Evolutionary conservation across 495 filamentous ascomycete genomes (phyloP), one percentile per base, ranked within the genome.

Genomic region (Paragyromitra xinjiangensis): DNA sequence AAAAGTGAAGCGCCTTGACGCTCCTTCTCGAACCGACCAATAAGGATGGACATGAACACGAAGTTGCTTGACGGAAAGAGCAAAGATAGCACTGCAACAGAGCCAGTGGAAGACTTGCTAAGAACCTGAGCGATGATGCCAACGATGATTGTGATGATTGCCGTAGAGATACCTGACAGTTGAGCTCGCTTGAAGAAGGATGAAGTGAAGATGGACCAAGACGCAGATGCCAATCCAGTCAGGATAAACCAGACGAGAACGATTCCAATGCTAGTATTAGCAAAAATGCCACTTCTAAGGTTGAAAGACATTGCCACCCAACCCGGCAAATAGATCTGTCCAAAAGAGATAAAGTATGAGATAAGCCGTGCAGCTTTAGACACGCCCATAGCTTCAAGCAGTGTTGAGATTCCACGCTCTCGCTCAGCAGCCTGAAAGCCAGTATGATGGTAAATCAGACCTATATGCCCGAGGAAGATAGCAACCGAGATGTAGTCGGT

Each of bases 351-450:
- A 79, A 92, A 90, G 76, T 92, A 90, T 0, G 91, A 88, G 26
- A 91, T 66, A 9, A 94, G 83, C 3, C 93, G 86, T 19, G 90
- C 88, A 37, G 87, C 85, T 84, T 94, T 92, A 74, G 91, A 91
- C 24, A 90, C 89, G 88, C 94, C 93, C 90, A 93, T 94, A 48
- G 92, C 90, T 83, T 95, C 93, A 56, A 94, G 86, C 53, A 95
- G 85, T 53, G 92, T 91, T 39, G 91, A 90, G 88, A 94, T 92
- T 69, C 92, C 93, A 51, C 89, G 84, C 84, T 95, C 93, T 56
- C 93, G 86, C 84, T 95, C 93, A 26, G 88, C 87, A 16, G 92
- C 92, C 71, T 93, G 90, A 78, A 92, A 88, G 2, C 93, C 93
- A 19, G 90, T 90, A 69, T 93, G 84, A 79, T 95, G 92, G 78